These are phyloP conservation scores for Nepenthes alata DNA, from an alignment of 179 eudicot species.

Conservation along the genomic window DNA sequence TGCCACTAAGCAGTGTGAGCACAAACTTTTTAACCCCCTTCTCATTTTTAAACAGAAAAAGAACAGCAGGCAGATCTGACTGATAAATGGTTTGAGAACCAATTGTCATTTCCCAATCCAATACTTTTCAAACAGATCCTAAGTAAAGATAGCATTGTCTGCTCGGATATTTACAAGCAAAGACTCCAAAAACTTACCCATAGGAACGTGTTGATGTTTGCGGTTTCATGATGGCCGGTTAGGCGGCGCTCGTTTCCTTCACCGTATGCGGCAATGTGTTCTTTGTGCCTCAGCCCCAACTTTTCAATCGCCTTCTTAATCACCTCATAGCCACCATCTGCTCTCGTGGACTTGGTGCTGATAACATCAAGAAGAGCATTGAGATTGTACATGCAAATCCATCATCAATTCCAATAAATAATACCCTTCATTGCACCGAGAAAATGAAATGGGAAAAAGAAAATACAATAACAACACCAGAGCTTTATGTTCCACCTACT, in stretches of 20 bases:
- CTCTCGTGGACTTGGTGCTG: slow-evolving; percentile 91
- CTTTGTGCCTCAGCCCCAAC: slow-evolving; percentile 70
- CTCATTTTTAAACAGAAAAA: no score
- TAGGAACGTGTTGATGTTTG: slow-evolving; percentile 61
- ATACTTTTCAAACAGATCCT: no score
- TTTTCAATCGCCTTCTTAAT: slow-evolving; percentile 83
- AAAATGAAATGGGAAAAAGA: background rate
- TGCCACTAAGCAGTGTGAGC: no score
- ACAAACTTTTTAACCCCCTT: no score
- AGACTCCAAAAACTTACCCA: slow-evolving; percentile 40
- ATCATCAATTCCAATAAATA: background rate
- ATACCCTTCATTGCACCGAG: background rate
- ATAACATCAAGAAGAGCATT: slow-evolving; percentile 1
- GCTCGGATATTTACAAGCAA: no score
- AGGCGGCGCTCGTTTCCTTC: slow-evolving; percentile 97
- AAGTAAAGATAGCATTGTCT: no score
- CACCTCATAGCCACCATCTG: slow-evolving; percentile 72
- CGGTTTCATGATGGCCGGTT: slow-evolving; percentile 88
- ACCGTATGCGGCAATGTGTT: slow-evolving; percentile 93
- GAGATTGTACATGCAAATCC: background rate
- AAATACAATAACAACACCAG: background rate
- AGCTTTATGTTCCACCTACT: background rate
- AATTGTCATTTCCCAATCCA: no score
- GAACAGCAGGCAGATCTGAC: no score
- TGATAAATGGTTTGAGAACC: no score